phyloP scores from a whole-genome alignment of 805 yeast species.

The Spathaspora gorwiae region DNA sequence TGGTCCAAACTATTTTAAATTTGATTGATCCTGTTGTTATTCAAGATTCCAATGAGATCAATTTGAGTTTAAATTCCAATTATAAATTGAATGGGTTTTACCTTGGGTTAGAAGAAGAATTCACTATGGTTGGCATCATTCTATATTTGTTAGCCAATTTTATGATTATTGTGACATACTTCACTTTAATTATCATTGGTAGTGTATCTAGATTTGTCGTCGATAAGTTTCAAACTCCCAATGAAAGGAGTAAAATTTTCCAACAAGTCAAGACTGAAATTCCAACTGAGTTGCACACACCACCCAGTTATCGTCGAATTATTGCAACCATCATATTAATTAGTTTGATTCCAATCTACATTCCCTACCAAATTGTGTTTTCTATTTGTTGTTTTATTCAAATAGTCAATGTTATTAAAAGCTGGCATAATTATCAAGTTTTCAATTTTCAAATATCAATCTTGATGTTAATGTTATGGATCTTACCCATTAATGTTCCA shows the following conservation, averaged over 20 bases:
- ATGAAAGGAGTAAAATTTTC: background rate
- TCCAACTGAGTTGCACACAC: background rate
- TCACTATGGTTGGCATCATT: constrained; percentile 54
- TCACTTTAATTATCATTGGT: background rate
- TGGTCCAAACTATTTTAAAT: constrained; percentile 36
- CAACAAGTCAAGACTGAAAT: background rate
- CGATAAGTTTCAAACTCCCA: background rate
- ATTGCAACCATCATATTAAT: constrained; percentile 6
- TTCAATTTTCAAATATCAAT: constrained; percentile 61
- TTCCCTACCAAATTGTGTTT: constrained; percentile 81
- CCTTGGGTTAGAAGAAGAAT: constrained; percentile 59
- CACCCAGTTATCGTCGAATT: constrained; percentile 11
- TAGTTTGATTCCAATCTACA: constrained; percentile 49
- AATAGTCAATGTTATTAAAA: constrained; percentile 43
- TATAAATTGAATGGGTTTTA: constrained; percentile 52
- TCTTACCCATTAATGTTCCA: constrained; percentile 75
- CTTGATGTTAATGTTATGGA: constrained; percentile 67
- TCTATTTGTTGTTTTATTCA: constrained; percentile 59
- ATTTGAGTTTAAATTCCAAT: constrained; percentile 28
- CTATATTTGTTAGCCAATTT: constrained; percentile 41
- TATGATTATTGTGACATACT: constrained; percentile 5
- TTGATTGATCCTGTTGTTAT: constrained; percentile 52
- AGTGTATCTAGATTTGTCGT: background rate
- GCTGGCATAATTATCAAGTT: constrained; percentile 17
- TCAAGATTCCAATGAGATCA: constrained; percentile 42